Evolutionary conservation across 352 stramenopile genomes (phyloP).

Genomic region (Elongisporangium undulatum): DNA sequence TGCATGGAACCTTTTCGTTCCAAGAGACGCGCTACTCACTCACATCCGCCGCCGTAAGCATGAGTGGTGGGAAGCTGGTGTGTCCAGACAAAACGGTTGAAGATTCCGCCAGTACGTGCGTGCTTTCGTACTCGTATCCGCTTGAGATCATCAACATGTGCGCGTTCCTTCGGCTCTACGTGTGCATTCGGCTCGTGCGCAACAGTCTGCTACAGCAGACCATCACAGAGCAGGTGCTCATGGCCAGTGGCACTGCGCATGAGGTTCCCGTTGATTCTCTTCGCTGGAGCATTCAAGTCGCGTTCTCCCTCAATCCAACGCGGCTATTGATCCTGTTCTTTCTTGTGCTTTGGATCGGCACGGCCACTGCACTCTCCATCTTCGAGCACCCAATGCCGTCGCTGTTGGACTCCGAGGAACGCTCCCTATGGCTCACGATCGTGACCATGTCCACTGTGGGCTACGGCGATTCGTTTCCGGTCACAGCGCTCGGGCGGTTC

Average conservation of each 20-base stretch:
- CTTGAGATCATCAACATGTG: conserved; percentile 61
- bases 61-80: background rate
- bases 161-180: conserved; percentile 56
- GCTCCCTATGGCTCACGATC: conserved; percentile 60
- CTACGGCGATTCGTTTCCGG: conserved; percentile 52
- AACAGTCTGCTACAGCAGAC: conserved; percentile 41
- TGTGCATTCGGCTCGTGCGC: conserved; percentile 45
- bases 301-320: conserved; percentile 30
- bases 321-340: conserved; percentile 43
- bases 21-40: conserved; percentile 43
- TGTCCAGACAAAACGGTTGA: conserved; percentile 22
- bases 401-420: conserved; percentile 44
- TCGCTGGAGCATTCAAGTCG: conserved; percentile 53
- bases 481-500: conserved; percentile 41
- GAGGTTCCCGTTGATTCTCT: conserved; percentile 39
- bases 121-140: conserved; percentile 45
- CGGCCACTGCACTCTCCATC: conserved; percentile 42
- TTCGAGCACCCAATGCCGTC: conserved; percentile 59
- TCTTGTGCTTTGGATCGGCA: conserved; percentile 38
- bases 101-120: conserved; percentile 22
- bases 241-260: conserved; percentile 16
- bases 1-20: conserved; percentile 37
- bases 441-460: conserved; percentile 59
- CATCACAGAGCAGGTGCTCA: conserved; percentile 19
- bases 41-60: conserved; percentile 5